Percentiles rank a stretch among this genome's conserved stretches.
Conservation (phyloP, 2,329 filamentous ascomycete species). For the Seiridium cupressi region DNA sequence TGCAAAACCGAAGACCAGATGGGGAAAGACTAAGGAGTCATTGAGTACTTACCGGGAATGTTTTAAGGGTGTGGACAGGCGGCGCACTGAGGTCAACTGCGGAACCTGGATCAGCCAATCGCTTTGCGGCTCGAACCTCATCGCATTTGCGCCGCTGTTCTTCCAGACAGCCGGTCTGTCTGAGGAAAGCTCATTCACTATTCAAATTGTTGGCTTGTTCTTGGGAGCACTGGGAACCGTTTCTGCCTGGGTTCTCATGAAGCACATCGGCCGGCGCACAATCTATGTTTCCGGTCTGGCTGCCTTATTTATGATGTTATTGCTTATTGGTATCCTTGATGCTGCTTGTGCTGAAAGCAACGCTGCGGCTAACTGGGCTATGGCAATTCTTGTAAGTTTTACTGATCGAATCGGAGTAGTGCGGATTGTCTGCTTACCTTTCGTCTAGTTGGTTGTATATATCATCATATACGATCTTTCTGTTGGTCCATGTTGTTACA, state of each 20-base stretch:
- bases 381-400: slow-evolving; percentile 9
- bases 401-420: background rate
- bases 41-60: slow-evolving; percentile 33
- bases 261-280: slow-evolving; percentile 8
- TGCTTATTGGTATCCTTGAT: slow-evolving; percentile 6
- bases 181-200: slow-evolving; percentile 5
- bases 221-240: slow-evolving; percentile 3
- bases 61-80: slow-evolving; percentile 33
- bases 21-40: background rate
- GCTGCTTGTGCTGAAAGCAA: background rate
- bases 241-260: slow-evolving; percentile 10
- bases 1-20: background rate
- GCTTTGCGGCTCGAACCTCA: slow-evolving; percentile 18
- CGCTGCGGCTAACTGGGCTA: background rate
- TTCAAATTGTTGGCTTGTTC: slow-evolving; percentile 1
- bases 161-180: slow-evolving; percentile 24
- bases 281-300: slow-evolving; percentile 3
- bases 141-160: slow-evolving; percentile 27
- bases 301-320: slow-evolving; percentile 1
- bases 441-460: slow-evolving; percentile 7
- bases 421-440: background rate
- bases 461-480: slow-evolving; percentile 12
- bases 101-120: slow-evolving; percentile 22
- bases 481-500: slow-evolving; percentile 11
- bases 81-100: slow-evolving; percentile 28